A percentile compares a stretch with the other conserved stretches of the same genome.
Conservation (phyloP, 805 yeast species). For the Blastobotrys terrestris region DNA sequence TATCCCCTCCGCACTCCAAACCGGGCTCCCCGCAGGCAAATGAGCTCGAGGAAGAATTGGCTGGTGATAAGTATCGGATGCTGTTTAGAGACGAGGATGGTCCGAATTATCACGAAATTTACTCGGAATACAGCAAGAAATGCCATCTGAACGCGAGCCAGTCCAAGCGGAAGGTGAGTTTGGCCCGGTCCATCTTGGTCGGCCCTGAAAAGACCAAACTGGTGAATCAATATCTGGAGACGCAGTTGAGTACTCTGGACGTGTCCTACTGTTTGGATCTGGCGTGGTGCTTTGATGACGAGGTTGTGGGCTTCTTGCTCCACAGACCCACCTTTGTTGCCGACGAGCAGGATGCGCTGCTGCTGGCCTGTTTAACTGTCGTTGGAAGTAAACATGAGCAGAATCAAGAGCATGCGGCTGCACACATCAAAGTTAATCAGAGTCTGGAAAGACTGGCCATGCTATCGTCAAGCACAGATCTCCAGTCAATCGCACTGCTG, state of each 20-base stretch:
- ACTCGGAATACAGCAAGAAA: slow-evolving; percentile 11
- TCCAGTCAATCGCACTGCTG: slow-evolving; percentile 28
- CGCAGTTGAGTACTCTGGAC: slow-evolving; percentile 7
- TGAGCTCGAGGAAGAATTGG: neutral
- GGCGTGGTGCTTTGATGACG: neutral
- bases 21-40: neutral
- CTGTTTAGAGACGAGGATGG: slow-evolving; percentile 4
- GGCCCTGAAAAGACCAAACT: slow-evolving; percentile 4
- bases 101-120: slow-evolving; percentile 25
- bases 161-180: neutral
- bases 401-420: neutral
- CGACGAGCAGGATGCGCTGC: slow-evolving; percentile 19
- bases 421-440: neutral
- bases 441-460: neutral
- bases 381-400: slow-evolving; percentile 22
- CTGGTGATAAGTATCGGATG: neutral
- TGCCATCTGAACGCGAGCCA: slow-evolving; percentile 10
- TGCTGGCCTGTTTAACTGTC: slow-evolving; percentile 24
- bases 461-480: neutral
- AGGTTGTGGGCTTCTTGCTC: slow-evolving; percentile 17
- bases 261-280: neutral
- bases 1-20: neutral
- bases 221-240: slow-evolving; percentile 1
- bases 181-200: slow-evolving; percentile 4
- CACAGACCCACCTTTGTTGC: slow-evolving; percentile 28